Conservation (phyloP, 2,329 filamentous ascomycete species). For the Orbilia brochopaga region DNA sequence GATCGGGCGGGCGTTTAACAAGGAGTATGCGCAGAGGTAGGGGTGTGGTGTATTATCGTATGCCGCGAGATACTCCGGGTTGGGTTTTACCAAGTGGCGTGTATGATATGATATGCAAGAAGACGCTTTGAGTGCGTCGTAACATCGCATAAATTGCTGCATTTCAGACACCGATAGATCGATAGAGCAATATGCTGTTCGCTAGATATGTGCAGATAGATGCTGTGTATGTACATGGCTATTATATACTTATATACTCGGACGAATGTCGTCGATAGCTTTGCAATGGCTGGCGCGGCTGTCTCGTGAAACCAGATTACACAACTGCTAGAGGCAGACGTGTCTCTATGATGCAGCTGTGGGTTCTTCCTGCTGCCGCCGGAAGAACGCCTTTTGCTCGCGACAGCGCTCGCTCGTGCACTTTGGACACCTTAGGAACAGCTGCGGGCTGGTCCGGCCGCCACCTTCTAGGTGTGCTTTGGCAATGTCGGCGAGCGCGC, state of each 20-base stretch:
- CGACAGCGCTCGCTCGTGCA: slow-evolving; percentile 88
- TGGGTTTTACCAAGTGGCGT: background rate
- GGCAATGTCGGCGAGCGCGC: slow-evolving; percentile 85
- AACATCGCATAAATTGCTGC: too few species aligned
- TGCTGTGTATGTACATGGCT: slow-evolving; percentile 15
- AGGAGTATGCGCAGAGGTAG: slow-evolving; percentile 67
- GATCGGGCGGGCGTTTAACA: slow-evolving; percentile 89
- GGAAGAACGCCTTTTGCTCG: slow-evolving; percentile 66
- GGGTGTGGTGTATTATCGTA: background rate
- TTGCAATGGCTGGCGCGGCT: background rate
- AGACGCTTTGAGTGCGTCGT: background rate
- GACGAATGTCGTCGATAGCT: background rate
- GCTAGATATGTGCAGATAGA: too few species aligned
- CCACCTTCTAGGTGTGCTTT: slow-evolving; percentile 76
- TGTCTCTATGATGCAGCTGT: background rate
- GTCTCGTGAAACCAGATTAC: background rate
- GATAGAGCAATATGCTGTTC: too few species aligned
- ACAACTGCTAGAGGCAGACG: background rate
- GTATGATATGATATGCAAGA: slow-evolving; percentile 23
- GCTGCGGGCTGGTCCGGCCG: slow-evolving; percentile 76
- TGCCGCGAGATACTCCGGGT: too few species aligned
- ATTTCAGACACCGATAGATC: too few species aligned
- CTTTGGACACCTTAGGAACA: slow-evolving; percentile 88
- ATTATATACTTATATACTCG: slow-evolving; percentile 1
- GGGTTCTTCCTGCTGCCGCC: slow-evolving; percentile 20